Conservation (phyloP, 2,329 filamentous ascomycete genomes). For the Shiraia bambusicola region DNA sequence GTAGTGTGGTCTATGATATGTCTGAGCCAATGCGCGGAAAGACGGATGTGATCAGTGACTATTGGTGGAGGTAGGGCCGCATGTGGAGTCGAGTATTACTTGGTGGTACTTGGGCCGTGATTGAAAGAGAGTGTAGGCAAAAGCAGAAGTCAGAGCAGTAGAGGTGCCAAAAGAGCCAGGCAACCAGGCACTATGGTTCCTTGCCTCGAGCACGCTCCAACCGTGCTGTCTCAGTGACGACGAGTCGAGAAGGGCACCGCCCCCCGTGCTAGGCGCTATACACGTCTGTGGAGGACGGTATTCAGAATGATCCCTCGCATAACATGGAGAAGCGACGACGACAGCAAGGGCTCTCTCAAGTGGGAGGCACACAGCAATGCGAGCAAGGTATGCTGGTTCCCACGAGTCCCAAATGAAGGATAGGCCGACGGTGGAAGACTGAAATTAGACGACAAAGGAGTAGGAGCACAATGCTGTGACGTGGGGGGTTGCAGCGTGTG, state of each 20-base stretch:
- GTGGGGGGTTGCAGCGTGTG: conserved; percentile 33
- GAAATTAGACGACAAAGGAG: conserved; percentile 7
- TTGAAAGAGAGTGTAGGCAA: conserved; percentile 14
- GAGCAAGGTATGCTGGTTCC: conserved; percentile 12
- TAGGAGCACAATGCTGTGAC: conserved; percentile 31
- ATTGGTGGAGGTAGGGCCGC: neutral
- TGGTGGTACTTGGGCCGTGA: conserved; percentile 17
- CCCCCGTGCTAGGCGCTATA: conserved; percentile 25
- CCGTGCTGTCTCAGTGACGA: conserved; percentile 20
- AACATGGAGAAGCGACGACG: conserved; percentile 20
- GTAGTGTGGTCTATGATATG: conserved; percentile 2
- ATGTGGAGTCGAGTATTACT: conserved; percentile 1
- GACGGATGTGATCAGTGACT: neutral
- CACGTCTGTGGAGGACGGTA: conserved; percentile 22
- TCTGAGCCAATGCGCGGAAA: neutral
- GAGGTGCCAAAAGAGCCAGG: conserved; percentile 8
- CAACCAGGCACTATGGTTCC: conserved; percentile 28
- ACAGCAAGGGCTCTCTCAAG: conserved; percentile 22
- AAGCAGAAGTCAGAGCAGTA: conserved; percentile 9
- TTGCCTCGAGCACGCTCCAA: conserved; percentile 23
- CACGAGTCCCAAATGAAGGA: conserved; percentile 1
- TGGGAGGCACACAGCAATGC: conserved; percentile 19
- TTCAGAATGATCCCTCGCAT: conserved; percentile 36
- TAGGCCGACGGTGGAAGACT: conserved; percentile 6
- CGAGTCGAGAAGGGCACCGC: conserved; percentile 13